A percentile compares a stretch with the other conserved stretches of the same genome.
Conservation (phyloP, 768 basidiomycete species). For the Lactifluus hygrophoroides region DNA sequence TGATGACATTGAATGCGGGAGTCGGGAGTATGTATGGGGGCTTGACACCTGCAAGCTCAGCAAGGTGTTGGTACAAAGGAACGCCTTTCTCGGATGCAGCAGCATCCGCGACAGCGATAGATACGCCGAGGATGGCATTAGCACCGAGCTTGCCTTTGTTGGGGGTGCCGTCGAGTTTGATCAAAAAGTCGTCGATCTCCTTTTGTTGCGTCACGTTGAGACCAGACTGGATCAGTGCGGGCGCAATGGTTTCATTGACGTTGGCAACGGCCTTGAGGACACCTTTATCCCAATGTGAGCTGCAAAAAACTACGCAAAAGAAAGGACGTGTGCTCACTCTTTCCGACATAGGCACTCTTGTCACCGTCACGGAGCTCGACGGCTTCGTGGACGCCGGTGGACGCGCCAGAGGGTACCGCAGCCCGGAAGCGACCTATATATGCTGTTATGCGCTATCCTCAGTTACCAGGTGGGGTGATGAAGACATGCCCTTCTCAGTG, state of each 20-base stretch:
- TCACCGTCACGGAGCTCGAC: constrained; percentile 98
- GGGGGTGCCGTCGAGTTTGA: constrained; percentile 93
- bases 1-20: constrained; percentile 99
- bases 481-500: constrained; percentile 70
- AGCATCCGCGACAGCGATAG: constrained; percentile 90
- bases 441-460: constrained; percentile 16
- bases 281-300: constrained; percentile 39
- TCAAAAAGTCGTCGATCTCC: constrained; percentile 95
- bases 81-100: constrained; percentile 92
- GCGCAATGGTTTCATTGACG: constrained; percentile 87
- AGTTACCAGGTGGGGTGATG: neutral
- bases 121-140: constrained; percentile 98
- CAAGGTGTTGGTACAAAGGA: constrained; percentile 94
- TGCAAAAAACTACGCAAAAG: neutral
- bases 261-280: constrained; percentile 90
- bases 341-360: constrained; percentile 88
- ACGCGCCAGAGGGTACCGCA: constrained; percentile 95
- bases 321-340: constrained; percentile 48
- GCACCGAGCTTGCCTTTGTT: constrained; percentile 99
- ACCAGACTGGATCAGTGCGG: constrained; percentile 75
- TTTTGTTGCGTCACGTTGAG: constrained; percentile 85
- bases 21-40: constrained; percentile 86
- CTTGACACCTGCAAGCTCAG: constrained; percentile 91
- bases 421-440: constrained; percentile 81
- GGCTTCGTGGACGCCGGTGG: constrained; percentile 96